Percentiles rank a stretch among this genome's conserved stretches.
These are phyloP conservation scores for Sorghum bicolor DNA, from an alignment of 176 grass and related monocot genomes.

Conservation along the genomic window Sorghum_bicolor_NCBIv3 NC_012870.2:11810501-11811000, in stretches of 20 bases:
- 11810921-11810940: constrained; percentile 57
- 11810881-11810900: neutral
- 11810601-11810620: too few relatives aligned
- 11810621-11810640: too few relatives aligned
- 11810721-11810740: too few relatives aligned
- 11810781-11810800: neutral
- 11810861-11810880: constrained; percentile 3
- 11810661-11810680: neutral
- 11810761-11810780: constrained; percentile 11
- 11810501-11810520: too few relatives aligned
- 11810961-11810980: constrained; percentile 21
- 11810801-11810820: neutral
- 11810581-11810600: too few relatives aligned
- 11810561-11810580: too few relatives aligned
- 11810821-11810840: constrained; percentile 32
- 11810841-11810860: constrained; percentile 18
- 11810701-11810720: neutral
- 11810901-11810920: constrained; percentile 42
- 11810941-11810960: neutral
- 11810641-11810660: neutral
- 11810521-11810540: too few relatives aligned
- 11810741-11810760: neutral
- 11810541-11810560: too few relatives aligned
- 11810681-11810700: constrained; percentile 11
- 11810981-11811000: constrained; percentile 17